Conservation (phyloP, 192 early-diverging fungal genomes). For the Coemansia sp. region DNA sequence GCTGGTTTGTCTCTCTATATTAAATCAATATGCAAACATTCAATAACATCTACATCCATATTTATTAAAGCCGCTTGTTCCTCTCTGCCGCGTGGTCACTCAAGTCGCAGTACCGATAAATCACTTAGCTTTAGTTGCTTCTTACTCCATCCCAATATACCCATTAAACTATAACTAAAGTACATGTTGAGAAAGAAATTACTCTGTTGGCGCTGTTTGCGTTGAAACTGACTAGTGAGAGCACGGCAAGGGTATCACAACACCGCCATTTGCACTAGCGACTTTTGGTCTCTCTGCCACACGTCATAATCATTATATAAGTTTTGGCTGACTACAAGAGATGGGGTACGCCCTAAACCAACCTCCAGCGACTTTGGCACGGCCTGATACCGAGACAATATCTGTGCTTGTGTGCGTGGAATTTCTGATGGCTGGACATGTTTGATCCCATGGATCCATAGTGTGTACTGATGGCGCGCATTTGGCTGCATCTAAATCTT, state of each 20-base stretch:
- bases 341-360: slow-evolving; percentile 17
- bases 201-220: no score
- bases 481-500: slow-evolving; percentile 61
- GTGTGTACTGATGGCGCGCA: slow-evolving; percentile 66
- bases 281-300: slow-evolving; percentile 42
- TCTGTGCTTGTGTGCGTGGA: slow-evolving; percentile 55
- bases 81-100: no score
- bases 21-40: neutral
- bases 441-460: slow-evolving; percentile 69
- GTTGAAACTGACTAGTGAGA: slow-evolving; percentile 7
- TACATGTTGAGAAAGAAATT: no score
- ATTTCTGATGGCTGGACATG: slow-evolving; percentile 77
- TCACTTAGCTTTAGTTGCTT: no score
- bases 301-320: slow-evolving; percentile 34
- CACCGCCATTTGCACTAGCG: neutral
- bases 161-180: no score
- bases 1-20: neutral
- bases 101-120: no score
- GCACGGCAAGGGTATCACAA: slow-evolving; percentile 15
- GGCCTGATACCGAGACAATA: slow-evolving; percentile 15
- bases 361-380: slow-evolving; percentile 8
- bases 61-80: neutral
- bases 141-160: no score
- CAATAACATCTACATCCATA: neutral
- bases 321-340: neutral